Base-by-base conservation (phyloP, 176 grass and related monocot genomes). In the Oryza meridionalis region DNA sequence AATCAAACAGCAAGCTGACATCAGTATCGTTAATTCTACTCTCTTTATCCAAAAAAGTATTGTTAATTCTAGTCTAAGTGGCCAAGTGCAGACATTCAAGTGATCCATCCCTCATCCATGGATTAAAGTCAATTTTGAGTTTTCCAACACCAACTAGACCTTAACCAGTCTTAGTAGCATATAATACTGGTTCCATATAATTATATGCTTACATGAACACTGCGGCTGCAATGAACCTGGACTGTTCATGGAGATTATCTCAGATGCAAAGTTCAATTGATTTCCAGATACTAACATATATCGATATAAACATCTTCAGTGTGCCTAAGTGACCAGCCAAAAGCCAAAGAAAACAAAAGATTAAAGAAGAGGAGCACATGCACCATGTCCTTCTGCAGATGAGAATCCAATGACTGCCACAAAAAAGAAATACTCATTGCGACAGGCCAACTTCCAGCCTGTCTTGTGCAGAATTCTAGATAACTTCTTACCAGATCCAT, bases 331-430 rank as follows among this genome's bases (percentile, higher is more conserved):
- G 15, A 59, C 65, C 6, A 26, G 17, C 81, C 35, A 91, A 85
- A 59, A 40, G 65, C 72, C 77, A 42, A 86, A 77, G 25, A 4
- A 65, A 88, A 81, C 67, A 46, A 81, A 73, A 77, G 19, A 86
- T 31, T 43, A 86, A 67, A 80, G 19, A 88, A 47, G 3, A 49
- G 69, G 61, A 12, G 59, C 84, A 82, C 70, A 86, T 82, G 86
- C 68, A 37, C 73, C 55, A 45, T 77, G 88, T 33, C 33, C 32
- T 70, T 17, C 38, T 67, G 35, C 59, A 50, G 67, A 51, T 63
- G 73, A 91, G 82, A 78, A 91, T 88, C 90, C 82, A 88, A 88
- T 82, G 86, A 44, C 62, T 88, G 22, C 51, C 86, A 82, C 73
- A 77, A 45, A 81, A 14, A 75, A 73, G 35, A 74, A 82, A 65